Base-by-base conservation (phyloP, 805 yeast species). In the Metschnikowia kunwiensis region DNA sequence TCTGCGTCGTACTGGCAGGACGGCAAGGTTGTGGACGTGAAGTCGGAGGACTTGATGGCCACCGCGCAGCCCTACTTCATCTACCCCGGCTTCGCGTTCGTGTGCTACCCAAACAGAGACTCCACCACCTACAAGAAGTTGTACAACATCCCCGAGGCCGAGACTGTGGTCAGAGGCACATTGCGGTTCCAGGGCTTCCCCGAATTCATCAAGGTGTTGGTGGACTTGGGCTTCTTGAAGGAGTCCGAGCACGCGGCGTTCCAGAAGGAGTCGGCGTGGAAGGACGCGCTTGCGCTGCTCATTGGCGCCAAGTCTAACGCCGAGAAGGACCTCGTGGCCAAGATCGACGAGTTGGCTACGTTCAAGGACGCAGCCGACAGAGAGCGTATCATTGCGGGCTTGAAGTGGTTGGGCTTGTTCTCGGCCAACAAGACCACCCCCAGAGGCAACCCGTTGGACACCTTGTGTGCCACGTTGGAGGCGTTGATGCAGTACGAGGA, bases 151-250 rank as follows among this genome's bases (percentile, higher is more conserved):
- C 98, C 98, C 50, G 98, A 93, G 74, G 97, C 97, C 50, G 87
- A 93, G 59, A 87, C 96, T 42, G 87, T 91, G 45, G 77, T 93
- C 57, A 85, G 98, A 74, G 98, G 98, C 60, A 93, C 98, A 47
- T 76, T 93, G 61, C 80, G 98, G 72, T 93, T 75, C 80, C 97
- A 88, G 72, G 98, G 98, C 33, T 93, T 93, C 91, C 96, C 97
- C 43, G 96, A 91, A 71, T 91, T 93, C 63, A 82, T 89, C 63
- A 89, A 89, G 72, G 97, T 83, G 30, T 76, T 93, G 33, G 97
- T 93, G 40, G 97, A 91, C 66, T 68, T 88, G 53, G 97, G 96
- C 17, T 82, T 93, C 77, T 75, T 93, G 60, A 80, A 78, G 60
- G 98, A 93, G 52, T 82, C 78, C 19, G 75, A 76, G 47, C 63